These are phyloP conservation scores for Verticillium tricorpus DNA, from an alignment of 2,329 filamentous ascomycete genomes.

Conservation along the genomic window DNA sequence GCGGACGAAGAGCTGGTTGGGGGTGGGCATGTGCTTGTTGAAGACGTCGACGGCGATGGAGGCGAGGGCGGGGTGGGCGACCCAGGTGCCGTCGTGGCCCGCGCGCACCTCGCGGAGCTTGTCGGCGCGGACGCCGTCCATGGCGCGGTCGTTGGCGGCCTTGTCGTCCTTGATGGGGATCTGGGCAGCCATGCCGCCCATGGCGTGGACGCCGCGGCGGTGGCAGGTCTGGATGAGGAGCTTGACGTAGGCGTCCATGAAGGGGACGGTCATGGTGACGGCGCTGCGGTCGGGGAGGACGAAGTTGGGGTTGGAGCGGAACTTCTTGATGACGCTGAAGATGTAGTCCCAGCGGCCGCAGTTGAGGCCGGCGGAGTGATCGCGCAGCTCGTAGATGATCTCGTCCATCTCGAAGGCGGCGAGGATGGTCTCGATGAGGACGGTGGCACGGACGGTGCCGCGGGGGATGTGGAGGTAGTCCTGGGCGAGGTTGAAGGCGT, in stretches of 20 bases:
- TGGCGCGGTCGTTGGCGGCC: slow-evolving; percentile 77
- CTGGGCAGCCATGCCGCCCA: slow-evolving; percentile 91
- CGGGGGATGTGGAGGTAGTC: slow-evolving; percentile 77
- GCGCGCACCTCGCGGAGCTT: slow-evolving; percentile 85
- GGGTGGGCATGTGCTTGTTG: slow-evolving; percentile 90
- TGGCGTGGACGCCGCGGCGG: slow-evolving; percentile 80
- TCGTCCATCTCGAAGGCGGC: slow-evolving; percentile 95
- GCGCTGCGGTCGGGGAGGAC: slow-evolving; percentile 79
- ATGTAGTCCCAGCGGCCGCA: slow-evolving; percentile 95
- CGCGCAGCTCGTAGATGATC: slow-evolving; percentile 91
- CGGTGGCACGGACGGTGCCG: slow-evolving; percentile 81
- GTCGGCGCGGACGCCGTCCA: slow-evolving; percentile 79
- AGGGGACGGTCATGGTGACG: slow-evolving; percentile 88
- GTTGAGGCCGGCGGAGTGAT: slow-evolving; percentile 85
- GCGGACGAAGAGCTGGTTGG: slow-evolving; percentile 82
- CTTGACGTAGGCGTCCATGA: slow-evolving; percentile 85
- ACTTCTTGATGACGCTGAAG: slow-evolving; percentile 92
- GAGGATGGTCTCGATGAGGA: slow-evolving; percentile 86
- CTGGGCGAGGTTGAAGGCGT: slow-evolving; percentile 84
- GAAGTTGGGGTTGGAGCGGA: slow-evolving; percentile 82
- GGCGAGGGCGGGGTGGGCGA: slow-evolving; percentile 82
- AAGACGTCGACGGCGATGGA: slow-evolving; percentile 78
- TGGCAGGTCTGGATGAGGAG: slow-evolving; percentile 92
- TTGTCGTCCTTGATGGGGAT: slow-evolving; percentile 89
- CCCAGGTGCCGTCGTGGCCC: slow-evolving; percentile 86